Conservation (phyloP, 768 basidiomycete species). For the Lyophyllum decastes region DNA sequence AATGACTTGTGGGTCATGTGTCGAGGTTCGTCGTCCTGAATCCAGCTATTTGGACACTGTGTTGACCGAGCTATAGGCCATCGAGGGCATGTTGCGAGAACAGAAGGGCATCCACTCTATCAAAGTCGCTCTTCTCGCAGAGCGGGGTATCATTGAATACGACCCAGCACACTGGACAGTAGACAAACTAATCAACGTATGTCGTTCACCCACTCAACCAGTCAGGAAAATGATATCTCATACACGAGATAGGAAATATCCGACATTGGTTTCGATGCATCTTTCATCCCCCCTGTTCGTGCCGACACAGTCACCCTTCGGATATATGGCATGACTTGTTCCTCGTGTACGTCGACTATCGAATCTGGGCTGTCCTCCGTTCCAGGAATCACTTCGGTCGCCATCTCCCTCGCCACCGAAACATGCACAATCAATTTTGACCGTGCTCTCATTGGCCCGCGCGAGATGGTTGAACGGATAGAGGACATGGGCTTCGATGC, state of each 20-base stretch:
- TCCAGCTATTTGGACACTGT: background rate
- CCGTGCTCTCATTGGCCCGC: constrained; percentile 66
- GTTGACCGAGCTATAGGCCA: constrained; percentile 49
- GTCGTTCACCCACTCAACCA: constrained; percentile 24
- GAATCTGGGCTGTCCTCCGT: constrained; percentile 67
- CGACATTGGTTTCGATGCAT: constrained; percentile 91
- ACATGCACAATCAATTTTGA: constrained; percentile 79
- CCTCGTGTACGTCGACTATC: constrained; percentile 76
- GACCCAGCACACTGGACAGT: constrained; percentile 80
- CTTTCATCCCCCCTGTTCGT: constrained; percentile 64
- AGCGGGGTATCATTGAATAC: constrained; percentile 89
- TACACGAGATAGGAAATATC: constrained; percentile 73
- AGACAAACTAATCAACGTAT: constrained; percentile 75
- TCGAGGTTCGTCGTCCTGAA: constrained; percentile 58
- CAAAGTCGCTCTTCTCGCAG: constrained; percentile 96
- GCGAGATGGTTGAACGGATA: constrained; percentile 87
- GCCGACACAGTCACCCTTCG: constrained; percentile 73
- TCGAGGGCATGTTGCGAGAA: constrained; percentile 78
- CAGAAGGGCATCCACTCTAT: constrained; percentile 90
- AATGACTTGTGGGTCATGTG: constrained; percentile 90
- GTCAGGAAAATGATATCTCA: constrained; percentile 9
- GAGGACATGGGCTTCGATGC: constrained; percentile 92
- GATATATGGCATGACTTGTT: constrained; percentile 91
- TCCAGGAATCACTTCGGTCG: constrained; percentile 73
- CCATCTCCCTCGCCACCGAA: constrained; percentile 77